A percentile compares a stretch with the other conserved stretches of the same genome.
Conservation (phyloP, 495 filamentous ascomycete species). For the Penicillium silybi region DNA sequence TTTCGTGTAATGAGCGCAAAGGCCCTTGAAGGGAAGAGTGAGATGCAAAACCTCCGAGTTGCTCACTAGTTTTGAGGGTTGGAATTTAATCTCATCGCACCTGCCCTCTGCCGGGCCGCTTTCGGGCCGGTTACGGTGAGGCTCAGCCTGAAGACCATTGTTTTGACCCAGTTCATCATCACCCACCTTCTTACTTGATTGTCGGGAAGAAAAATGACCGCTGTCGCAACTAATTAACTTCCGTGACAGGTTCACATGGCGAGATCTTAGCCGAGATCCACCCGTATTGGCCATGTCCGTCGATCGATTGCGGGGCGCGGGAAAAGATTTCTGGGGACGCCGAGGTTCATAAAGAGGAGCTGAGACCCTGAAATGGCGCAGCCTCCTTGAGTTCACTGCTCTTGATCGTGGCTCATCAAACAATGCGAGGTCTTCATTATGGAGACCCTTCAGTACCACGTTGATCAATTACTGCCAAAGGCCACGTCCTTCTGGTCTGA, state of each 20-base stretch:
- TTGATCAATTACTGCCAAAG: neutral
- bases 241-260: conserved; percentile 15
- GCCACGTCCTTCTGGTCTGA: conserved; percentile 21
- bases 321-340: conserved; percentile 9
- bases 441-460: neutral
- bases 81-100: neutral
- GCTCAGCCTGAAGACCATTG: neutral
- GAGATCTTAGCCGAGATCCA: conserved; percentile 11
- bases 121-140: conserved; percentile 6
- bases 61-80: neutral
- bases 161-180: neutral
- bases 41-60: neutral
- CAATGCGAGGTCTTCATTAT: neutral
- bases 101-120: neutral
- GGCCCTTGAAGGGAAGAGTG: neutral
- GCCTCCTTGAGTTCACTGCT: neutral
- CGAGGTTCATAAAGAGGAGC: conserved; percentile 15
- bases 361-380: neutral
- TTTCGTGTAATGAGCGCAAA: neutral
- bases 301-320: conserved; percentile 19
- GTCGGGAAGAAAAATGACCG: neutral
- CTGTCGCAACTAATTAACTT: neutral
- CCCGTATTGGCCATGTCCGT: conserved; percentile 3
- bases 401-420: neutral
- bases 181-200: neutral